phyloP scores from a whole-genome alignment of 352 stramenopile genomes.

The Phytophthora pinifolia region DNA sequence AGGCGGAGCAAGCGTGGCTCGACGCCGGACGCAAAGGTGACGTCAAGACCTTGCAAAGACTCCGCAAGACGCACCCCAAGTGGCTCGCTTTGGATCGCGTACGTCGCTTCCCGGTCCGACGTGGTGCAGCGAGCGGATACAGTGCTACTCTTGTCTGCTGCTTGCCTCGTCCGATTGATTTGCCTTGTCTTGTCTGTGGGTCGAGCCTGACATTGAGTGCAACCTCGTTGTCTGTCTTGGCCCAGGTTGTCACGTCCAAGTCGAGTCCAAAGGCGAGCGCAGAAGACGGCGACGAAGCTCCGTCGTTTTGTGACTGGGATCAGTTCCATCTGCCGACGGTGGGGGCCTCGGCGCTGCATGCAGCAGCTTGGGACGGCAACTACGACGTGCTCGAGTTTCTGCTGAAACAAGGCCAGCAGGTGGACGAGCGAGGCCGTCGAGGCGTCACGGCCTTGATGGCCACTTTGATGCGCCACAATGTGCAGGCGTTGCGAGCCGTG shows the following conservation, averaged over 20 bases:
- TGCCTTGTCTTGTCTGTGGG: constrained; percentile 22
- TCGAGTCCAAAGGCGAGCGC: constrained; percentile 11
- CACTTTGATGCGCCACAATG: constrained; percentile 38
- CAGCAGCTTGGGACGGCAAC: constrained; percentile 34
- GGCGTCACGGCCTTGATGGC: constrained; percentile 36
- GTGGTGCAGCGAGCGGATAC: constrained; percentile 4
- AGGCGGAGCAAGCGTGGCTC: constrained; percentile 33
- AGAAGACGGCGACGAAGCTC: constrained; percentile 20
- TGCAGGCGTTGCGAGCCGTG: constrained; percentile 37
- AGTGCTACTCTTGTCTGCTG: constrained; percentile 36
- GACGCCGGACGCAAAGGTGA: constrained; percentile 29
- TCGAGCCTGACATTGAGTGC: constrained; percentile 17
- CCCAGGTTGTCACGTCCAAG: constrained; percentile 22
- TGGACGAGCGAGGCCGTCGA: constrained; percentile 25
- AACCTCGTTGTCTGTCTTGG: no score
- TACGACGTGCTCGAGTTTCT: constrained; percentile 31
- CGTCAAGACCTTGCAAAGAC: constrained; percentile 27
- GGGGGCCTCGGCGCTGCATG: constrained; percentile 36
- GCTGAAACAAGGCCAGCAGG: constrained; percentile 26
- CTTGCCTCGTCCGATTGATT: constrained; percentile 26
- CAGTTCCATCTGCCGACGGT: constrained; percentile 36
- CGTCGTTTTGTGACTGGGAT: constrained; percentile 40
- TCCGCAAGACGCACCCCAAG: constrained; percentile 31
- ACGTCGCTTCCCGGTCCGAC: constrained; percentile 21
- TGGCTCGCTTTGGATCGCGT: constrained; percentile 35